Evolutionary conservation across 345 rosid species (phyloP).

Genomic region (Carallia brachiata): DNA sequence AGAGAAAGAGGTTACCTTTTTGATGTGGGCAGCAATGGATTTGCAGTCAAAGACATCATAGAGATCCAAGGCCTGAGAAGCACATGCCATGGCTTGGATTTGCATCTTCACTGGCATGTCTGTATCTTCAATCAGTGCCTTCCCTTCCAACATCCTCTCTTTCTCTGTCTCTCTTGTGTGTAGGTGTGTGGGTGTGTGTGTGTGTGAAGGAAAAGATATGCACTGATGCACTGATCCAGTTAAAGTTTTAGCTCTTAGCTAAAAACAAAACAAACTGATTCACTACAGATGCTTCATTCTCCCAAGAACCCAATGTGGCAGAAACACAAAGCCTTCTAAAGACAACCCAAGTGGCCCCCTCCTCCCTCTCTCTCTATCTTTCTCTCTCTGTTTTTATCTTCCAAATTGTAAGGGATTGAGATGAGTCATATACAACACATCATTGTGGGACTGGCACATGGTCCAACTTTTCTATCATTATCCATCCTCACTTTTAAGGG

Average conservation of each 20-base stretch:
- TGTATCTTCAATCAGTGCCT: slow-evolving; percentile 69
- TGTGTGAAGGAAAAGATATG: not conserved
- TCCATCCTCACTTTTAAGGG: slow-evolving; percentile 10
- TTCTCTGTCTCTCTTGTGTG: not conserved
- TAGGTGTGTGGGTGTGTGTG: too few relatives aligned
- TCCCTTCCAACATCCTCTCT: slow-evolving; percentile 67
- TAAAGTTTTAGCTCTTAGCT: slow-evolving; percentile 18
- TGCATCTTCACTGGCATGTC: slow-evolving; percentile 97
- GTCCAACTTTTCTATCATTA: slow-evolving; percentile 12
- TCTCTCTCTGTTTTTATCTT: not conserved
- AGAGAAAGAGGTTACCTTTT: slow-evolving; percentile 42
- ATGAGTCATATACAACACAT: not conserved
- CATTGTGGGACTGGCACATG: slow-evolving; percentile 11
- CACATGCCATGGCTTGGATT: slow-evolving; percentile 75
- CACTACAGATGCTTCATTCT: slow-evolving; percentile 7
- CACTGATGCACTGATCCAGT: not conserved
- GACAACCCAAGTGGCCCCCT: not conserved
- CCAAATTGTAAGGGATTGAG: slow-evolving; percentile 9
- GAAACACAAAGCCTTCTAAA: slow-evolving; percentile 4
- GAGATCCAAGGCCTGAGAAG: slow-evolving; percentile 68
- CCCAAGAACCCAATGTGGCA: slow-evolving; percentile 18
- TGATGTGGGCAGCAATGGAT: slow-evolving; percentile 63
- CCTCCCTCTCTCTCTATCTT: too few relatives aligned
- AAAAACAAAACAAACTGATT: slow-evolving; percentile 5
- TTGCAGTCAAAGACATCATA: slow-evolving; percentile 60